phyloP scores from a whole-genome alignment of 805 yeast species.

The Kodamaea jinghongensis region DNA sequence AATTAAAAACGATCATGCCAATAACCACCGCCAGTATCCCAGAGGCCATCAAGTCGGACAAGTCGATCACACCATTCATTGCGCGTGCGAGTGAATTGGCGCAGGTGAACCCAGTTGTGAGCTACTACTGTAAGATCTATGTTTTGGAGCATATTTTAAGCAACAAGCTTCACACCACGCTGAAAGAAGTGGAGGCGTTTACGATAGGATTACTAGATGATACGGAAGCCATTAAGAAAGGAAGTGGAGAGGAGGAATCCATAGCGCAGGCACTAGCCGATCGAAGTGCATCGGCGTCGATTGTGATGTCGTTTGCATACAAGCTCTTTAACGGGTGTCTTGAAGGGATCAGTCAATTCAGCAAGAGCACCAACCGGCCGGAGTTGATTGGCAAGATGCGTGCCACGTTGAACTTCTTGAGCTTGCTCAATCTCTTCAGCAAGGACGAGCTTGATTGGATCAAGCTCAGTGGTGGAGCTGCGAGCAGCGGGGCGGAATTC shows the following conservation, averaged over 20 bases:
- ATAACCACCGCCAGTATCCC: slow-evolving; percentile 19
- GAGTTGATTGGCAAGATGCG: slow-evolving; percentile 31
- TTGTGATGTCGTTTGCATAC: slow-evolving; percentile 32
- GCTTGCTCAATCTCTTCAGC: slow-evolving; percentile 25
- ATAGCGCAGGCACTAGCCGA: slow-evolving; percentile 53
- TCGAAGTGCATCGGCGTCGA: slow-evolving; percentile 33
- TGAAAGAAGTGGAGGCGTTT: slow-evolving; percentile 53
- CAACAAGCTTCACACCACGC: slow-evolving; percentile 54
- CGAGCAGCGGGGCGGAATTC: slow-evolving; percentile 22
- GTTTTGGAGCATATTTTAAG: slow-evolving; percentile 71
- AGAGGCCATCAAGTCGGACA: slow-evolving; percentile 28
- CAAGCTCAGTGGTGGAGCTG: slow-evolving; percentile 36
- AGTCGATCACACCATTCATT: slow-evolving; percentile 45
- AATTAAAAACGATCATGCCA: slow-evolving; percentile 5
- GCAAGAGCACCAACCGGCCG: slow-evolving; percentile 23
- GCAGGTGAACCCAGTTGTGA: slow-evolving; percentile 58
- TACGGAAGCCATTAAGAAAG: slow-evolving; percentile 58
- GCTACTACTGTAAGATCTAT: slow-evolving; percentile 67
- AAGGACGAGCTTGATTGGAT: slow-evolving; percentile 30
- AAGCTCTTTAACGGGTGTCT: slow-evolving; percentile 35
- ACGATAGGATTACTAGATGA: slow-evolving; percentile 65
- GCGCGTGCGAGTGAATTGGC: slow-evolving; percentile 58
- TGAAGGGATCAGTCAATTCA: slow-evolving; percentile 21
- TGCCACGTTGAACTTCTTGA: slow-evolving; percentile 36
- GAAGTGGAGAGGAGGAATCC: slow-evolving; percentile 34